phyloP scores from a whole-genome alignment of 169 alveolate genomes.

The Besnoitia besnoiti region DNA sequence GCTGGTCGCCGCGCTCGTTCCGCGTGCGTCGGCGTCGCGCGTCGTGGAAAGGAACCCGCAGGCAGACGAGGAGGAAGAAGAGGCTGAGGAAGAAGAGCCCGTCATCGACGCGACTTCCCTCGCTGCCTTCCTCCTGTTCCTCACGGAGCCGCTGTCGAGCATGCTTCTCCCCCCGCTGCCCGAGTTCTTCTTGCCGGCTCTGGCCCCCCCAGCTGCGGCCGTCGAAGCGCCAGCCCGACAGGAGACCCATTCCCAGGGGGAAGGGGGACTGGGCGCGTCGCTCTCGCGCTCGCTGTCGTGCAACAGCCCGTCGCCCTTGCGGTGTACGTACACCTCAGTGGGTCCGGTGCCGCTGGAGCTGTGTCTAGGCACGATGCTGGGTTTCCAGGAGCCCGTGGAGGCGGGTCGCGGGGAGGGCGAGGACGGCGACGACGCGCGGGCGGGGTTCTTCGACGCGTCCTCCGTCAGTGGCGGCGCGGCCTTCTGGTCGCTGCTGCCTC shows the following conservation, averaged over 20 bases:
- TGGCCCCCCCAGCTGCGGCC: neutral
- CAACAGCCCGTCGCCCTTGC: neutral
- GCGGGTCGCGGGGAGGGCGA: neutral
- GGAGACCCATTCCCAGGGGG: neutral
- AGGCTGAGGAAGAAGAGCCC: constrained; percentile 34
- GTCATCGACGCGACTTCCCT: constrained; percentile 37
- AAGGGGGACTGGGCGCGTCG: constrained; percentile 30
- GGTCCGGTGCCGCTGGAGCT: constrained; percentile 60
- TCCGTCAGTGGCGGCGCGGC: constrained; percentile 48
- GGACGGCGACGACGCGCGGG: constrained; percentile 1
- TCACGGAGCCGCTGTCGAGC: constrained; percentile 42
- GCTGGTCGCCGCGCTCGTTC: constrained; percentile 56
- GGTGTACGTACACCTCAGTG: constrained; percentile 1
- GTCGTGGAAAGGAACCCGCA: neutral
- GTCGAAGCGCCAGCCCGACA: neutral
- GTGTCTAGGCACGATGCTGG: constrained; percentile 52
- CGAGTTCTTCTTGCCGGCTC: constrained; percentile 29
- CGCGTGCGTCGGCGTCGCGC: constrained; percentile 31
- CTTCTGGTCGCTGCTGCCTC: constrained; percentile 48
- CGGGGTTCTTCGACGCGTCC: constrained; percentile 45
- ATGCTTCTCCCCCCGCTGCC: constrained; percentile 53
- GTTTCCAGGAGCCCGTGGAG: constrained; percentile 33
- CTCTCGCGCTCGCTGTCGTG: neutral
- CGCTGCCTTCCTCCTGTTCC: constrained; percentile 42
- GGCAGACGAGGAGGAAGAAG: constrained; percentile 12